These are phyloP conservation scores for Phytophthora sp. DNA, from an alignment of 352 stramenopile species.

Conservation along the genomic window DNA sequence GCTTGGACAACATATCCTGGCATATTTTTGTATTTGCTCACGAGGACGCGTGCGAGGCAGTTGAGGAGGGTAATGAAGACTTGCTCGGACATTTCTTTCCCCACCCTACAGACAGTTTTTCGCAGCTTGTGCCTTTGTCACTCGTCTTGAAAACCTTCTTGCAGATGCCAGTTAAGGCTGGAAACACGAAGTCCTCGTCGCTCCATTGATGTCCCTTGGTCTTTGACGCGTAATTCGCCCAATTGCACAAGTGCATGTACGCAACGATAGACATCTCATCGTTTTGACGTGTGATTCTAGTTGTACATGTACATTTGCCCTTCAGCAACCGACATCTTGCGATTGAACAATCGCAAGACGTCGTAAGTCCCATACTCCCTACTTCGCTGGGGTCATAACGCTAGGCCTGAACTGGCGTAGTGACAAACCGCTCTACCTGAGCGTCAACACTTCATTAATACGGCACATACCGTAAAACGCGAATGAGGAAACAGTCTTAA, in stretches of 20 bases:
- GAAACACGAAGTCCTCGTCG: slow-evolving; percentile 16
- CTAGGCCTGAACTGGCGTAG: neutral
- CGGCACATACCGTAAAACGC: slow-evolving; percentile 24
- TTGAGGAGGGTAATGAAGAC: too few relatives aligned
- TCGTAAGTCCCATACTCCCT: slow-evolving; percentile 11
- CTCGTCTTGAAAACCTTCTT: slow-evolving; percentile 4
- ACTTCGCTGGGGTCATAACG: neutral
- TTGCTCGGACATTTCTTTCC: too few relatives aligned
- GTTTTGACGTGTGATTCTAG: neutral
- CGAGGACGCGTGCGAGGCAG: too few relatives aligned
- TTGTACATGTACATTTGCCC: slow-evolving; percentile 10
- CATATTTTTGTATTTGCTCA: too few relatives aligned
- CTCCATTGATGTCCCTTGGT: too few relatives aligned
- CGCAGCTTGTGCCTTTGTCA: neutral
- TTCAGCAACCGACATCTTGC: slow-evolving; percentile 2
- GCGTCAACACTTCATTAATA: slow-evolving; percentile 17
- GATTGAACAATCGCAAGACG: slow-evolving; percentile 7
- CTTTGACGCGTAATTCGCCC: too few relatives aligned
- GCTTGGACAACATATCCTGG: slow-evolving; percentile 10
- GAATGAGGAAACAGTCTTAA: slow-evolving; percentile 15
- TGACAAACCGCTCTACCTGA: slow-evolving; percentile 15
- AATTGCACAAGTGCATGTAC: slow-evolving; percentile 14
- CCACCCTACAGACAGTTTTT: slow-evolving; percentile 4
- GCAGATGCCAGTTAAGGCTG: neutral
- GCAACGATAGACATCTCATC: slow-evolving; percentile 1